phyloP scores from a whole-genome alignment of 352 stramenopile species.

The Halophytophthora batemanensis region DNA sequence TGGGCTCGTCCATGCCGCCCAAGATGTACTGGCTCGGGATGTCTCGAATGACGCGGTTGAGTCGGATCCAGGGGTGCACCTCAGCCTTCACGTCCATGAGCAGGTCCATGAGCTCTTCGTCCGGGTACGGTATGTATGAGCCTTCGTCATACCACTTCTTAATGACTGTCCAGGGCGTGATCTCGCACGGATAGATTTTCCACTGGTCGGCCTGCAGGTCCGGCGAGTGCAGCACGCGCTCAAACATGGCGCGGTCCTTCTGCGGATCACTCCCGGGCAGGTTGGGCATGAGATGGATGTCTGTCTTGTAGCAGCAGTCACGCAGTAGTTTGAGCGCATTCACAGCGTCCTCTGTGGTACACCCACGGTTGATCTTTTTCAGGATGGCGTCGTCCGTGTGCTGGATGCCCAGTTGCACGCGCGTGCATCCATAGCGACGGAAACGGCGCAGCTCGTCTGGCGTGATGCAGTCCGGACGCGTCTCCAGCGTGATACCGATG shows the following conservation, averaged over 20 bases:
- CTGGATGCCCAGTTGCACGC: slow-evolving; percentile 90
- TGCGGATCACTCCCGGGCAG: slow-evolving; percentile 81
- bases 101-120: slow-evolving; percentile 86
- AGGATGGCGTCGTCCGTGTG: slow-evolving; percentile 91
- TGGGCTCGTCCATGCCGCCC: slow-evolving; percentile 90
- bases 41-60: slow-evolving; percentile 93
- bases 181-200: slow-evolving; percentile 95
- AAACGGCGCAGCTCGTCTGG: slow-evolving; percentile 84
- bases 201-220: slow-evolving; percentile 93
- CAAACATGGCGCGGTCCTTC: slow-evolving; percentile 89
- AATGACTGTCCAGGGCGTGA: slow-evolving; percentile 89
- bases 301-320: slow-evolving; percentile 93
- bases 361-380: slow-evolving; percentile 90
- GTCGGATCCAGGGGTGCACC: slow-evolving; percentile 93
- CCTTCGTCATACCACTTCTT: slow-evolving; percentile 90
- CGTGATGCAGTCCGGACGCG: slow-evolving; percentile 89
- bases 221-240: slow-evolving; percentile 83
- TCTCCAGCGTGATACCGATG: slow-evolving; percentile 91
- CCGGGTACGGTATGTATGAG: slow-evolving; percentile 86
- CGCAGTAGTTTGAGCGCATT: slow-evolving; percentile 82
- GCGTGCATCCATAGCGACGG: slow-evolving; percentile 81
- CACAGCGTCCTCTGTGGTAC: slow-evolving; percentile 70
- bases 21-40: slow-evolving; percentile 94
- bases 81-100: slow-evolving; percentile 88
- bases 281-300: slow-evolving; percentile 94